Evolutionary conservation across 768 basidiomycete species (phyloP).

Genomic region (Aureoboletus auriporus): DNA sequence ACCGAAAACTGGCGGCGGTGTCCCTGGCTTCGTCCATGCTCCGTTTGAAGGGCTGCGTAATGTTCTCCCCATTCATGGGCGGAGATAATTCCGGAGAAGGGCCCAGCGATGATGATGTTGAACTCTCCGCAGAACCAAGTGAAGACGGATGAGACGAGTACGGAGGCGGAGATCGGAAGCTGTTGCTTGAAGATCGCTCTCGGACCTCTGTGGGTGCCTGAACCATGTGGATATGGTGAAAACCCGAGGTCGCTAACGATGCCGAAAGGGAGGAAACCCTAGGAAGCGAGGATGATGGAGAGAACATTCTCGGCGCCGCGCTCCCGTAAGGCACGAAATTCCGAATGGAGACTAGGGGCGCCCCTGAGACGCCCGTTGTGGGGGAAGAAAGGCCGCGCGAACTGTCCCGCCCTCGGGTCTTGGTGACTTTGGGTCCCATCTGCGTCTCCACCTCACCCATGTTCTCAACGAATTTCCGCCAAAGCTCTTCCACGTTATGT

Average conservation of each 20-base stretch:
- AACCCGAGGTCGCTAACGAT: slow-evolving; percentile 58
- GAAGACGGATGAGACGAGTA: slow-evolving; percentile 35
- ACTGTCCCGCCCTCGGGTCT: slow-evolving; percentile 18
- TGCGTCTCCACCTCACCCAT: slow-evolving; percentile 42
- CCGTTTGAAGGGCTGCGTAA: slow-evolving; percentile 37
- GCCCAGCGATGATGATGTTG: slow-evolving; percentile 15
- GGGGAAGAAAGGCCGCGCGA: slow-evolving; percentile 18
- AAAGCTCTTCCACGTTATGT: slow-evolving; percentile 57
- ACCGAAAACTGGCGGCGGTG: slow-evolving; percentile 45
- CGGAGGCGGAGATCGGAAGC: slow-evolving; percentile 30
- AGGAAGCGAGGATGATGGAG: slow-evolving; percentile 36
- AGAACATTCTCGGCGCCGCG: slow-evolving; percentile 33
- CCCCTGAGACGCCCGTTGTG: slow-evolving; percentile 23
- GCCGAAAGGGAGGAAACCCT: slow-evolving; percentile 63
- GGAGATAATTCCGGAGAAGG: slow-evolving; percentile 21
- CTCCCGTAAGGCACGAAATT: slow-evolving; percentile 52
- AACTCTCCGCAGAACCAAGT: slow-evolving; percentile 22
- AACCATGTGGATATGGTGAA: slow-evolving; percentile 47
- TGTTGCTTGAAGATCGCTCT: slow-evolving; percentile 14
- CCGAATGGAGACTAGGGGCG: slow-evolving; percentile 40
- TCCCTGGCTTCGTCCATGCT: slow-evolving; percentile 46
- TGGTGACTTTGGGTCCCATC: slow-evolving; percentile 16
- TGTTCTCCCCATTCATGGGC: slow-evolving; percentile 21
- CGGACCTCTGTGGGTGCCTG: slow-evolving; percentile 15
- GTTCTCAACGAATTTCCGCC: slow-evolving; percentile 54